A percentile compares a stretch with the other conserved stretches of the same genome.
These are phyloP conservation scores for Zygoascus hellenicus DNA, from an alignment of 1,139 yeast genomes.

Conservation along the genomic window DNA sequence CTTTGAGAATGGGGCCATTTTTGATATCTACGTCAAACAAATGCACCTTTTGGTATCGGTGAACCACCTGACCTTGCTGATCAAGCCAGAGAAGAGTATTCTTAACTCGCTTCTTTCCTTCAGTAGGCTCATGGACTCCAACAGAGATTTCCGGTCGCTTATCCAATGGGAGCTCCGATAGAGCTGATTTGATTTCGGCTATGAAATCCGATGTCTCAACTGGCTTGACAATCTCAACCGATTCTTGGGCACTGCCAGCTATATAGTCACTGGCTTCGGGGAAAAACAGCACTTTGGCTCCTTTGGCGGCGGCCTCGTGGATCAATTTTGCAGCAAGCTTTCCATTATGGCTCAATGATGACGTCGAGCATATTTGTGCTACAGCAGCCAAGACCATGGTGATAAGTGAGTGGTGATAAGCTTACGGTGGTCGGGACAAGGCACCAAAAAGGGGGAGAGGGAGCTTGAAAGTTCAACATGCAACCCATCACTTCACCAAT, in stretches of 20 bases:
- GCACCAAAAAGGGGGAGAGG: too few relatives aligned
- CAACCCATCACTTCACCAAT: too few relatives aligned
- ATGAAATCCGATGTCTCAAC: constrained; percentile 47
- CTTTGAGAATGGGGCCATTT: constrained; percentile 52
- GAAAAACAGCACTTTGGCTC: constrained; percentile 65
- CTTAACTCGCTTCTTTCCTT: constrained; percentile 42
- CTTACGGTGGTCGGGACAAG: too few relatives aligned
- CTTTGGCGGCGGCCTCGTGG: constrained; percentile 50
- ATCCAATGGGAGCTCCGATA: constrained; percentile 37
- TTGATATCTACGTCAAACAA: constrained; percentile 78
- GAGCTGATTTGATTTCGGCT: constrained; percentile 43
- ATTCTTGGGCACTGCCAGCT: constrained; percentile 62
- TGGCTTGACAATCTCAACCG: constrained; percentile 50
- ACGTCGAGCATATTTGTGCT: constrained; percentile 79
- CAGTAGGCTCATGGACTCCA: constrained; percentile 79
- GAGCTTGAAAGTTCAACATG: too few relatives aligned
- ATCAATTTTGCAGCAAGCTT: constrained; percentile 52
- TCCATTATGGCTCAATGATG: constrained; percentile 56
- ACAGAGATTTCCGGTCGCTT: constrained; percentile 45
- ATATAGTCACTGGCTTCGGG: constrained; percentile 95
- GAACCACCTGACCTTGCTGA: constrained; percentile 54
- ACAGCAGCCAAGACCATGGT: constrained; percentile 63
- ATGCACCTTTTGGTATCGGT: constrained; percentile 79
- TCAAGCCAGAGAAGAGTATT: constrained; percentile 71
- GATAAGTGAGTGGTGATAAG: not conserved